Percentiles rank a stretch among this genome's conserved stretches.
These are phyloP conservation scores for Sugiyamaella neomexicana DNA, from an alignment of 1,139 yeast genomes.

Conservation along the genomic window DNA sequence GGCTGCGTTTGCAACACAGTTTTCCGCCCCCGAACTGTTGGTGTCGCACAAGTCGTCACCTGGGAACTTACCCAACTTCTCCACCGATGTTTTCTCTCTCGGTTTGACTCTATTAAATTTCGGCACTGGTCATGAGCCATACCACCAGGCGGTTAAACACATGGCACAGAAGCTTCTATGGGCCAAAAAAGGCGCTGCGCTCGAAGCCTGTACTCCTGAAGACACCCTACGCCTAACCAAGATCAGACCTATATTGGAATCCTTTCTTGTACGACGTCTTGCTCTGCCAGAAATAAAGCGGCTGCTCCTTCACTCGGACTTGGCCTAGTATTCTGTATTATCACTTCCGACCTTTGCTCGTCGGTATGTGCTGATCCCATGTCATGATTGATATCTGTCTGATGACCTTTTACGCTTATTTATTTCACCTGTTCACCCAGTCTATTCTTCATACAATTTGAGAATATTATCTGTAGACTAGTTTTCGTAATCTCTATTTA, in stretches of 20 bases:
- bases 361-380: no score
- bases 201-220: conserved; percentile 26
- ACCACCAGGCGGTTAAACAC: conserved; percentile 28
- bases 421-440: no score
- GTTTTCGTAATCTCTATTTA: no score
- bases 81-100: conserved; percentile 29
- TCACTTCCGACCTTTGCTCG: no score
- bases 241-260: conserved; percentile 22
- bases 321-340: no score
- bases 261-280: conserved; percentile 17
- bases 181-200: conserved; percentile 30
- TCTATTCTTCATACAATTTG: no score
- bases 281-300: not conserved
- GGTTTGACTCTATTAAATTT: conserved; percentile 30
- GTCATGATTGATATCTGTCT: no score
- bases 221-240: conserved; percentile 22
- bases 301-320: not conserved
- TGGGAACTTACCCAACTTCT: conserved; percentile 21
- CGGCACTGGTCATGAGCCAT: conserved; percentile 32
- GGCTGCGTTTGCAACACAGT: conserved; percentile 28
- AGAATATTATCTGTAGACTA: no score
- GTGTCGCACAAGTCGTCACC: conserved; percentile 1
- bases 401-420: no score
- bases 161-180: conserved; percentile 30
- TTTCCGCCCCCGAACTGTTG: conserved; percentile 32